phyloP scores from a whole-genome alignment of 2,329 filamentous ascomycete genomes.

The Magnaporthiopsis poae region DNA sequence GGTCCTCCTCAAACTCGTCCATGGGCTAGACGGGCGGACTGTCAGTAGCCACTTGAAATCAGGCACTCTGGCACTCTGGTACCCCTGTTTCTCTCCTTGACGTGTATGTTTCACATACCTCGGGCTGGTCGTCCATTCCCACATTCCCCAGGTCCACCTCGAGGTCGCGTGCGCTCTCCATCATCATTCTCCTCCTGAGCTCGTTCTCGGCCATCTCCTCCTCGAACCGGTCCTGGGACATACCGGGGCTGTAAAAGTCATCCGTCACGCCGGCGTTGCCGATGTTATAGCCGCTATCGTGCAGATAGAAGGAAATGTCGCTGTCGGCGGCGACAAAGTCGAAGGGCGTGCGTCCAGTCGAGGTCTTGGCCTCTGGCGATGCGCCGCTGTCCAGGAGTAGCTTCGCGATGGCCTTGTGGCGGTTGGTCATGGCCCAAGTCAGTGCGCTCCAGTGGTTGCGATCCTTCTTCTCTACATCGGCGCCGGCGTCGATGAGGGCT shows the following conservation, averaged over 20 bases:
- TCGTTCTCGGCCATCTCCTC: constrained; percentile 96
- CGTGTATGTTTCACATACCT: constrained; percentile 42
- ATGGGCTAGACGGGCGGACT: constrained; percentile 37
- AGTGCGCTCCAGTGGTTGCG: constrained; percentile 93
- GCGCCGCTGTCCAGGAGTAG: constrained; percentile 83
- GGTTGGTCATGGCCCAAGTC: constrained; percentile 99
- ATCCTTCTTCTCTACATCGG: constrained; percentile 84
- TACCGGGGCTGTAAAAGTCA: constrained; percentile 88
- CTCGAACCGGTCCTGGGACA: constrained; percentile 88
- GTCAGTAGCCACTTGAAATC: constrained; percentile 19
- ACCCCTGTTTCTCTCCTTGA: neutral
- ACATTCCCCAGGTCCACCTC: constrained; percentile 94
- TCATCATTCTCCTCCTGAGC: constrained; percentile 94
- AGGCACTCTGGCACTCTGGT: neutral
- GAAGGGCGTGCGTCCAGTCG: constrained; percentile 83
- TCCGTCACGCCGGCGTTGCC: constrained; percentile 70
- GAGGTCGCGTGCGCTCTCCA: constrained; percentile 92
- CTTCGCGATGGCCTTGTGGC: constrained; percentile 93
- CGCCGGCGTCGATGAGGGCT: constrained; percentile 73
- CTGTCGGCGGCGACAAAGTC: constrained; percentile 93
- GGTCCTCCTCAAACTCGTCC: constrained; percentile 78
- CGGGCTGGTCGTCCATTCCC: constrained; percentile 88
- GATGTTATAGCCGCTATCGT: constrained; percentile 86
- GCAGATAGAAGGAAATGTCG: constrained; percentile 90
- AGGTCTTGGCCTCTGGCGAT: constrained; percentile 91